Evolutionary conservation across 1,284 basidiomycete species (phyloP).

Genomic region (Sutorius eximius): DNA sequence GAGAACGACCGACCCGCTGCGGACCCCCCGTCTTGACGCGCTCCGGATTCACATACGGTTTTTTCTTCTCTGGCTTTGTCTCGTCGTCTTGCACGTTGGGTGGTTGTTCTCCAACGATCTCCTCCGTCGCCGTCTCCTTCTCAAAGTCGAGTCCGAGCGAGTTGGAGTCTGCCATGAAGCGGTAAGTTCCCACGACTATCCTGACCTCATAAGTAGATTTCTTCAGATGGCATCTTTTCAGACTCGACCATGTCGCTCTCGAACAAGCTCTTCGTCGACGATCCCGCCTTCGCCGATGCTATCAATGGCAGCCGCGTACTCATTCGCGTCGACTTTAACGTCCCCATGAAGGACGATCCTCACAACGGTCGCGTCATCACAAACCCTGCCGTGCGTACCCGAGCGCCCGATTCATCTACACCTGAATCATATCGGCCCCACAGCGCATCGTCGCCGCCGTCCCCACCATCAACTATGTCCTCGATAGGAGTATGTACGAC

Average conservation of each 20-base stretch:
- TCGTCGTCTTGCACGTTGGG: constrained; percentile 12
- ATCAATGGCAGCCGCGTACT: constrained; percentile 92
- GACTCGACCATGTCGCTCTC: constrained; percentile 82
- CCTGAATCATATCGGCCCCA: constrained; percentile 11
- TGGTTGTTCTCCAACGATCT: constrained; percentile 10
- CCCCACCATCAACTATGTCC: constrained; percentile 94
- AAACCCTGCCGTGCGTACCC: constrained; percentile 82
- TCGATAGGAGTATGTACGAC: constrained; percentile 70
- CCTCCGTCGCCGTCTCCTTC: constrained; percentile 23
- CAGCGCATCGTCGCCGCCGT: constrained; percentile 96
- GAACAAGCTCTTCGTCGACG: constrained; percentile 91
- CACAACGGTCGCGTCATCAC: constrained; percentile 83
- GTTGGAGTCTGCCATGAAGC: constrained; percentile 44
- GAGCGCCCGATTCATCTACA: constrained; percentile 1
- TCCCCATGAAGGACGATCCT: constrained; percentile 62
- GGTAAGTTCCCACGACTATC: constrained; percentile 24
- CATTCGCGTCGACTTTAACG: constrained; percentile 98
- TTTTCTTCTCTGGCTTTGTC: constrained; percentile 42
- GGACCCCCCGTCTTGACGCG: constrained; percentile 78
- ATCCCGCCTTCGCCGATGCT: constrained; percentile 56
- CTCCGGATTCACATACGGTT: constrained; percentile 73
- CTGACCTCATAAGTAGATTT: background rate
- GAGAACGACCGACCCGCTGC: constrained; percentile 53
- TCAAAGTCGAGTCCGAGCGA: constrained; percentile 69
- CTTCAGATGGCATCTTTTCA: background rate